A percentile compares a stretch with the other conserved stretches of the same genome.
phyloP scores from a whole-genome alignment of 164 flowering plant genomes.

The Piper betle region DNA sequence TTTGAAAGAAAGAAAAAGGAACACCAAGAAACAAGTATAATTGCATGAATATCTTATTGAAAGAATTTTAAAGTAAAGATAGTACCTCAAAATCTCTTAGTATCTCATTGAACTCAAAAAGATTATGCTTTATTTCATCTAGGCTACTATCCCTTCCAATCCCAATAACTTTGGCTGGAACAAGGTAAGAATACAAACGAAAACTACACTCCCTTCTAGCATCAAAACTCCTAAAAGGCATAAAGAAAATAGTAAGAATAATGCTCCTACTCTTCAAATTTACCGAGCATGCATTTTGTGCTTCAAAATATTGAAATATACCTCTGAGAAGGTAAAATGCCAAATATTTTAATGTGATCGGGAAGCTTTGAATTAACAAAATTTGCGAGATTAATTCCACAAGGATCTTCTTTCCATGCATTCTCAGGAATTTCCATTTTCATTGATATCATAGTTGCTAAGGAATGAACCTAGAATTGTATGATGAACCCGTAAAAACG shows the following conservation, averaged over 20 bases:
- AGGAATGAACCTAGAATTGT: slow-evolving; percentile 63
- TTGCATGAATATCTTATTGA: neutral
- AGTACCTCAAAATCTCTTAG: slow-evolving; percentile 67
- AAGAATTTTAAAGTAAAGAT: neutral
- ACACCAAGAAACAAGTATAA: neutral
- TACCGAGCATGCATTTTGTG: neutral
- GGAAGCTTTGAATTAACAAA: slow-evolving; percentile 58
- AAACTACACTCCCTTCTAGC: slow-evolving; percentile 74
- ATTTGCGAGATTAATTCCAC: slow-evolving; percentile 62
- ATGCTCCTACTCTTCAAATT: neutral
- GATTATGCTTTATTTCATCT: slow-evolving; percentile 42
- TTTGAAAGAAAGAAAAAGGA: neutral
- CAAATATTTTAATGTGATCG: slow-evolving; percentile 54
- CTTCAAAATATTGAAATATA: slow-evolving; percentile 11
- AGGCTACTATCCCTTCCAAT: slow-evolving; percentile 26
- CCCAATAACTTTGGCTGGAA: slow-evolving; percentile 80
- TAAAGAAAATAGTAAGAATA: neutral
- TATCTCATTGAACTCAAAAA: slow-evolving; percentile 53
- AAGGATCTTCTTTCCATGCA: slow-evolving; percentile 75
- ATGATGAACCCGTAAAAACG: neutral
- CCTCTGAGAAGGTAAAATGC: slow-evolving; percentile 79
- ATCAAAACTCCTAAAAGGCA: slow-evolving; percentile 60
- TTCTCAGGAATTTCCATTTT: slow-evolving; percentile 86
- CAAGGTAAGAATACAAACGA: slow-evolving; percentile 72
- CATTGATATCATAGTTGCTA: slow-evolving; percentile 70